A percentile compares a stretch with the other conserved stretches of the same genome.
phyloP scores from a whole-genome alignment of 306 rosid genomes.

The Bauhinia variegata region DNA sequence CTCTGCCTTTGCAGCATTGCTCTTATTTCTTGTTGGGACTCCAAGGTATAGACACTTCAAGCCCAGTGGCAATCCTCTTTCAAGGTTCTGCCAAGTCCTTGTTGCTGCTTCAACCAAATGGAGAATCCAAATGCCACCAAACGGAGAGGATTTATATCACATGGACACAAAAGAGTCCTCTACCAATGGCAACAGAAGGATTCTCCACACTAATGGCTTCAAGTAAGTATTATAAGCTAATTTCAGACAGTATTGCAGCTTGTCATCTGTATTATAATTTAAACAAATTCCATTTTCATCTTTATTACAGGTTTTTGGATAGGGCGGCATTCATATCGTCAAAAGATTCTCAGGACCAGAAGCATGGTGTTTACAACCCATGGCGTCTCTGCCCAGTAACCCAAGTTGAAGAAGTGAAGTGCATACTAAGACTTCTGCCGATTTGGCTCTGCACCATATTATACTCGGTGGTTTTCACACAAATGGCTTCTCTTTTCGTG shows the following conservation, averaged over 20 bases:
- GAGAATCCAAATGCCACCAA: constrained; percentile 56
- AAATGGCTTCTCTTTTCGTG: constrained; percentile 80
- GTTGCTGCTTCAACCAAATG: constrained; percentile 74
- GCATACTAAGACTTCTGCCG: constrained; percentile 68
- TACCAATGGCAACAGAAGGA: constrained; percentile 57
- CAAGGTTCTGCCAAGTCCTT: constrained; percentile 85
- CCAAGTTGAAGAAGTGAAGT: constrained; percentile 87
- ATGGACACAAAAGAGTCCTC: constrained; percentile 52
- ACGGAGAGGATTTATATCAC: constrained; percentile 58
- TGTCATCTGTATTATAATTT: not conserved
- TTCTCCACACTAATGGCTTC: constrained; percentile 91
- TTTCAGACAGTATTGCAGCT: constrained; percentile 2
- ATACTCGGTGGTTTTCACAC: constrained; percentile 79
- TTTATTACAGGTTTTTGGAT: constrained; percentile 78
- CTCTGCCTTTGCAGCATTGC: constrained; percentile 77
- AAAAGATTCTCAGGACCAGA: constrained; percentile 64
- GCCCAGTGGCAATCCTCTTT: constrained; percentile 88
- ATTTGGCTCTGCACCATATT: constrained; percentile 80
- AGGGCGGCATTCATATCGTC: constrained; percentile 87
- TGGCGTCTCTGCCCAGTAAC: constrained; percentile 88
- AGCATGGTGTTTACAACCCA: constrained; percentile 46
- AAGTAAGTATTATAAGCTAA: constrained; percentile 60
- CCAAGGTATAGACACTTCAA: constrained; percentile 87
- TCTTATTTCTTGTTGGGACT: constrained; percentile 84
- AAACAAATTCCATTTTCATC: constrained; percentile 19